Evolutionary conservation across 2,329 filamentous ascomycete genomes (phyloP).

Genomic region (Ophiocordyceps sinensis): DNA sequence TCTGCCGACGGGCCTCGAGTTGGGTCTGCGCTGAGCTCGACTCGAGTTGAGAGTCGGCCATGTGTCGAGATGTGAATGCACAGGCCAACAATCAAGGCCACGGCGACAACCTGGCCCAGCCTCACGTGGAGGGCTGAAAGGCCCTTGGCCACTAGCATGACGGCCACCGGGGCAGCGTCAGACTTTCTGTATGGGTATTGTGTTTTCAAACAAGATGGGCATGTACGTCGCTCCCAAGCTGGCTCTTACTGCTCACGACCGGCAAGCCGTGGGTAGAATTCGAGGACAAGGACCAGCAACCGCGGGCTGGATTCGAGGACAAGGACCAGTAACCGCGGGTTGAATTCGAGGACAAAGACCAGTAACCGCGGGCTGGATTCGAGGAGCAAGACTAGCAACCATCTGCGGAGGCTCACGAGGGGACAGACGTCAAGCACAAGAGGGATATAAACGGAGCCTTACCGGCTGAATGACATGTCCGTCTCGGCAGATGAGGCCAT

Average conservation of each 20-base stretch:
- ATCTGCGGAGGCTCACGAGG: no score
- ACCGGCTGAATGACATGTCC: constrained; percentile 10
- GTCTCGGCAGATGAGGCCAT: constrained; percentile 27
- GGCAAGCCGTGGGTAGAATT: no score
- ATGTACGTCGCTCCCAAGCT: no score
- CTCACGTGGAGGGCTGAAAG: constrained; percentile 9
- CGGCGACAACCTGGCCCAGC: constrained; percentile 8
- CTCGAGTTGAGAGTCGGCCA: neutral
- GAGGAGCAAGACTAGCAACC: no score
- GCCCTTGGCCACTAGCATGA: constrained; percentile 13
- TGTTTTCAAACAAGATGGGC: neutral
- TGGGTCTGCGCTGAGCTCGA: constrained; percentile 2
- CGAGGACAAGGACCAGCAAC: no score
- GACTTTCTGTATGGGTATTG: neutral
- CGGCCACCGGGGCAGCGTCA: constrained; percentile 3
- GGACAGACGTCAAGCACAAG: neutral
- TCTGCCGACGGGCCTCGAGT: constrained; percentile 8
- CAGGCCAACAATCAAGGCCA: constrained; percentile 12
- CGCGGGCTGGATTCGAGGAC: no score
- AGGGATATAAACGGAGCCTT: neutral
- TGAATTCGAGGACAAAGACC: no score
- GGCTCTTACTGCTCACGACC: no score
- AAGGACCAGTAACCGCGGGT: no score
- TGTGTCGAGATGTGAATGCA: constrained; percentile 9
- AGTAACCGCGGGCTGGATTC: no score